Conservation (phyloP, 129 eudicot genomes). For the Tagetes patula region DNA sequence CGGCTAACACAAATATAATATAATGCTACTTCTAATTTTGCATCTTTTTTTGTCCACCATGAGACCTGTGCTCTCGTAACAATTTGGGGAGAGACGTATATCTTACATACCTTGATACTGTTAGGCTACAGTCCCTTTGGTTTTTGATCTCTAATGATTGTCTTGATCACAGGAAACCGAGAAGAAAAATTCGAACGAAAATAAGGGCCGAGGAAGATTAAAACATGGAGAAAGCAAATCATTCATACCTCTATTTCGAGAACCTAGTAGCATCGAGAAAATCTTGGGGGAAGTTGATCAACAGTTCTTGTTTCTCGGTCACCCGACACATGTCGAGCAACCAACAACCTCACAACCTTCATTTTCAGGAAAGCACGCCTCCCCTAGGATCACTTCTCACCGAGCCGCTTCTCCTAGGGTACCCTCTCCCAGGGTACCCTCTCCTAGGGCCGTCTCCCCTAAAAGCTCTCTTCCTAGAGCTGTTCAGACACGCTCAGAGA, state of each 20-base stretch:
- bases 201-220: constrained; percentile 54
- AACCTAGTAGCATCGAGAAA: constrained; percentile 96
- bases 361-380: constrained; percentile 38
- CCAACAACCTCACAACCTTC: no score
- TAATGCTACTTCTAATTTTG: no score
- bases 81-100: no score
- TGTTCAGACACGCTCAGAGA: constrained; percentile 34
- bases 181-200: constrained; percentile 56
- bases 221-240: constrained; percentile 74
- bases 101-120: no score
- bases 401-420: constrained; percentile 43
- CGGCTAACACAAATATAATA: no score
- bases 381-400: constrained; percentile 43
- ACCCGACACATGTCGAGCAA: constrained; percentile 46
- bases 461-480: constrained; percentile 38
- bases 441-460: constrained; percentile 53
- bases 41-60: no score
- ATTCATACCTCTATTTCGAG: constrained; percentile 82
- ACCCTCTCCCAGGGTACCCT: constrained; percentile 40
- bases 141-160: no score
- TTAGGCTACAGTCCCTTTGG: no score
- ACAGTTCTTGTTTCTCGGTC: constrained; percentile 48
- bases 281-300: constrained; percentile 91
- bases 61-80: no score
- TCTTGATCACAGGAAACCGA: constrained; percentile 53